A percentile compares a stretch with the other conserved stretches of the same genome.
These are phyloP conservation scores for Rhizopogon hawkerae DNA, from an alignment of 1,284 basidiomycete species.

Conservation along the genomic window DNA sequence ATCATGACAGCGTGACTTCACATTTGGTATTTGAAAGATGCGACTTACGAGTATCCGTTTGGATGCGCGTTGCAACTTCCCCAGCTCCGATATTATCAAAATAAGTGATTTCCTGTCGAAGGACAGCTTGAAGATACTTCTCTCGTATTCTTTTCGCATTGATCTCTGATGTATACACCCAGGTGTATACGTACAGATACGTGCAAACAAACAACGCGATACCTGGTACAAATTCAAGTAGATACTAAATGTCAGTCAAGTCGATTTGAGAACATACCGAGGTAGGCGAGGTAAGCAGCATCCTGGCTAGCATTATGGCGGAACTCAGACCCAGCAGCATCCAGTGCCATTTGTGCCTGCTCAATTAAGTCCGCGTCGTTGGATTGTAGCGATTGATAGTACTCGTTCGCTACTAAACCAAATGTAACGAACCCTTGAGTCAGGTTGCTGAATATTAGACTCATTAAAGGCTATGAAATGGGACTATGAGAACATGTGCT, in stretches of 20 bases:
- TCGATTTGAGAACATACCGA: slow-evolving; percentile 33
- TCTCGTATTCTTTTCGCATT: slow-evolving; percentile 76
- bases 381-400: slow-evolving; percentile 1
- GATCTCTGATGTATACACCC: slow-evolving; percentile 80
- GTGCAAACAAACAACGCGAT: slow-evolving; percentile 57
- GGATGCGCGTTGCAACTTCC: slow-evolving; percentile 87
- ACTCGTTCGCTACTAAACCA: slow-evolving; percentile 19
- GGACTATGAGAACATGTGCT: slow-evolving; percentile 6
- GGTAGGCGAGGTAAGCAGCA: slow-evolving; percentile 54
- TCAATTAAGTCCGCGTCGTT: slow-evolving; percentile 20
- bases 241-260: not conserved
- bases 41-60: slow-evolving; percentile 69
- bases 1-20: not conserved
- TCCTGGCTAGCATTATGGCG: slow-evolving; percentile 40
- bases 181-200: slow-evolving; percentile 73
- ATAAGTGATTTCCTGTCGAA: slow-evolving; percentile 77
- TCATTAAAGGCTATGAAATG: slow-evolving; percentile 57
- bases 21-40: not conserved
- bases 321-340: slow-evolving; percentile 41
- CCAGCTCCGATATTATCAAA: slow-evolving; percentile 89
- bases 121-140: slow-evolving; percentile 57
- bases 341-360: slow-evolving; percentile 18
- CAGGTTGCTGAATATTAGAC: slow-evolving; percentile 68
- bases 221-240: slow-evolving; percentile 28
- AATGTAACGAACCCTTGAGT: slow-evolving; percentile 68